Evolutionary conservation across 2,329 filamentous ascomycete genomes (phyloP).

Genomic region (Pseudocercospora vitis): DNA sequence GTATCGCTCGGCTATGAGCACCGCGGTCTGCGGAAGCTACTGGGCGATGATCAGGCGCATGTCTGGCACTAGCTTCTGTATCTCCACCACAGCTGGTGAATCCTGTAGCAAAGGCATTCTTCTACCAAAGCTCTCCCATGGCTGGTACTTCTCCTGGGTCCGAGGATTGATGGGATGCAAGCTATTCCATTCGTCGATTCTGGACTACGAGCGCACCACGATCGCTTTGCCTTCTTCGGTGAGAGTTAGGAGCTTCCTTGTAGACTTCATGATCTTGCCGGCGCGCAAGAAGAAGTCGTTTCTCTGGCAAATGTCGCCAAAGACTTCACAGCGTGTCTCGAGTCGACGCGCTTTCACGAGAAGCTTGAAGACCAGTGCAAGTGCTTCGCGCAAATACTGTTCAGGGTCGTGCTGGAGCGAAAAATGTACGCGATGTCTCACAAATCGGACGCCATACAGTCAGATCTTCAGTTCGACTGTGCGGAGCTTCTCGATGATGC

Average conservation of each 20-base stretch:
- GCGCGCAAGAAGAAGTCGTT: conserved; percentile 10
- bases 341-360: conserved; percentile 13
- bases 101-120: conserved; percentile 1
- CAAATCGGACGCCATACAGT: neutral
- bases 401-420: conserved; percentile 9
- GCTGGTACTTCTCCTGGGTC: neutral
- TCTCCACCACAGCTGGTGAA: neutral
- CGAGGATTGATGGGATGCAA: neutral
- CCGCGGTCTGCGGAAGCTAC: conserved; percentile 8
- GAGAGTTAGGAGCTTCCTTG: conserved; percentile 9
- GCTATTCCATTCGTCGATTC: neutral
- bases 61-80: conserved; percentile 6
- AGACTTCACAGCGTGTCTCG: conserved; percentile 13
- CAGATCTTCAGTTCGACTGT: conserved; percentile 4
- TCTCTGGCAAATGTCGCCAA: neutral
- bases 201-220: neutral
- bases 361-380: conserved; percentile 10
- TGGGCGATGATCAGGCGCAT: conserved; percentile 9
- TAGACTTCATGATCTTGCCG: neutral
- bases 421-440: neutral
- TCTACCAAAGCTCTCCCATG: conserved; percentile 9
- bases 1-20: conserved; percentile 14
- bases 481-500: conserved; percentile 6
- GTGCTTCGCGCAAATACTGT: conserved; percentile 2
- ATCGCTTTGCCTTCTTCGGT: conserved; percentile 1